These are phyloP conservation scores for Naganishia antarctica DNA, from an alignment of 768 basidiomycete genomes.

Conservation along the genomic window DNA sequence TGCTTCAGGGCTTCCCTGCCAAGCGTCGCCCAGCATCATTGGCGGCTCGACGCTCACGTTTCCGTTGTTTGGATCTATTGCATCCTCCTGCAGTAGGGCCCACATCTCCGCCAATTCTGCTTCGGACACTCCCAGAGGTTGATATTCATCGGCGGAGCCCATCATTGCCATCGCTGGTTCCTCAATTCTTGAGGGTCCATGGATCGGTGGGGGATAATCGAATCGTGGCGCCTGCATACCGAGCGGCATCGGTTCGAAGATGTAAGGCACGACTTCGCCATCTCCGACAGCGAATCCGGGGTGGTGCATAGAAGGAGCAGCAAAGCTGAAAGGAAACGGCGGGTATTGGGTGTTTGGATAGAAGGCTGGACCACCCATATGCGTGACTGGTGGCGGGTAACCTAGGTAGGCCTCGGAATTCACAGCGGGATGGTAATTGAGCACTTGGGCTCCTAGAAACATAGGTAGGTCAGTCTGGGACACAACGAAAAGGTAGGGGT, in stretches of 20 bases:
- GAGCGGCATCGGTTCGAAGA: slow-evolving; percentile 34
- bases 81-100: slow-evolving; percentile 34
- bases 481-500: too few relatives aligned
- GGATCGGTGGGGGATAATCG: not conserved
- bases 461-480: too few relatives aligned
- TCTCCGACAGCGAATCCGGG: slow-evolving; percentile 24
- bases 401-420: not conserved
- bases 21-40: slow-evolving; percentile 7
- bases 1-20: not conserved
- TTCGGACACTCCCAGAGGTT: slow-evolving; percentile 26
- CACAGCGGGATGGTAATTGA: not conserved
- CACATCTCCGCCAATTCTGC: slow-evolving; percentile 35
- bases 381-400: not conserved
- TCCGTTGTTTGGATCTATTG: not conserved
- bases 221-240: not conserved
- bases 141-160: not conserved
- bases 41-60: not conserved
- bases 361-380: not conserved
- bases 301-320: slow-evolving; percentile 20
- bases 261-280: slow-evolving; percentile 27
- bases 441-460: not conserved
- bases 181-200: not conserved
- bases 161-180: slow-evolving; percentile 16
- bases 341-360: too few relatives aligned
- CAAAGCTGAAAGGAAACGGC: not conserved